Evolutionary conservation across 2,329 filamentous ascomycete genomes (phyloP).

Genomic region (Fusarium compactum): DNA sequence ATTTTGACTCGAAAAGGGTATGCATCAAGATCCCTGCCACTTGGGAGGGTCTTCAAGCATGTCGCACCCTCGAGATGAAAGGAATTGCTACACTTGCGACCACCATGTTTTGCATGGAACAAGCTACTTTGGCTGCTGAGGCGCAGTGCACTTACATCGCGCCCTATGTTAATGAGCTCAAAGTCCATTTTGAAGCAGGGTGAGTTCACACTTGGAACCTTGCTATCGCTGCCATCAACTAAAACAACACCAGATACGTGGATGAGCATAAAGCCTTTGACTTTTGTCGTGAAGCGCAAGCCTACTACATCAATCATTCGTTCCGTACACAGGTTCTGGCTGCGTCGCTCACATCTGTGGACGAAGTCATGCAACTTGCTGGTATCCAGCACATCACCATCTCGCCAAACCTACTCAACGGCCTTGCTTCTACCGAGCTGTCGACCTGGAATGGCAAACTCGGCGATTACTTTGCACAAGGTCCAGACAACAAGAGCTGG

Average conservation of each 20-base stretch:
- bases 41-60: conserved; percentile 73
- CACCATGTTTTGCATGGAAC: conserved; percentile 71
- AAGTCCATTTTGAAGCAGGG: conserved; percentile 68
- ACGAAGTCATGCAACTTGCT: conserved; percentile 69
- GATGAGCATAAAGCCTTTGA: conserved; percentile 63
- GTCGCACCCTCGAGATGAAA: conserved; percentile 62
- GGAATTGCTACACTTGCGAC: conserved; percentile 72
- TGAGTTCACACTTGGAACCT: conserved; percentile 45
- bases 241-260: conserved; percentile 54
- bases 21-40: conserved; percentile 74
- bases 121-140: conserved; percentile 69
- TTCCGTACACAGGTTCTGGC: conserved; percentile 65
- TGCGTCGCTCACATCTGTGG: conserved; percentile 67
- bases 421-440: conserved; percentile 56
- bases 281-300: conserved; percentile 64
- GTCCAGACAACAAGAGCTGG: conserved; percentile 47
- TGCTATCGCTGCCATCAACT: not conserved
- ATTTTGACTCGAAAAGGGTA: conserved; percentile 60
- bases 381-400: conserved; percentile 71
- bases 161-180: conserved; percentile 74
- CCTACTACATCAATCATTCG: conserved; percentile 60
- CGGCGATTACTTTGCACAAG: conserved; percentile 48
- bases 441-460: conserved; percentile 49
- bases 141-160: conserved; percentile 72
- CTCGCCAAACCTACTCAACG: conserved; percentile 63